Conservation (phyloP, 352 stramenopile genomes). For the Phytophthora brassicae region DNA sequence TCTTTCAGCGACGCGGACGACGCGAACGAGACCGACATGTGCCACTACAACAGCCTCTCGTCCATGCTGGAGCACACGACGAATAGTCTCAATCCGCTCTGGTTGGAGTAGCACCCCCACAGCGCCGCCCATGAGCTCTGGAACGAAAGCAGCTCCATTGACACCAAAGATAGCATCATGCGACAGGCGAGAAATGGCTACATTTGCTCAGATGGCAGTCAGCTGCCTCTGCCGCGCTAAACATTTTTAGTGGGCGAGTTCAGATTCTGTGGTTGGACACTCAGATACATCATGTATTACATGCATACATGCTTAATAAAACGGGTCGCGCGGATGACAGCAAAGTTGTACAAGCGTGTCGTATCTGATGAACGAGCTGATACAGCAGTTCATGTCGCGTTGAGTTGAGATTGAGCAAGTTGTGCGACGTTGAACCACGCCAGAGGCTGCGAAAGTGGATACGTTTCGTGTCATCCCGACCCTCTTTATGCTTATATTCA, state of each 20-base stretch:
- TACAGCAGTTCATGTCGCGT: too few species aligned
- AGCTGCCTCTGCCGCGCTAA: slow-evolving; percentile 11
- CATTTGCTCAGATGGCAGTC: slow-evolving; percentile 7
- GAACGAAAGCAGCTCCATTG: background rate
- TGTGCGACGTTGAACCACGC: slow-evolving; percentile 19
- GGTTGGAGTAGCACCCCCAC: slow-evolving; percentile 43
- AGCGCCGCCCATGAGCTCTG: slow-evolving; percentile 45
- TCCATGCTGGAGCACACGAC: slow-evolving; percentile 25
- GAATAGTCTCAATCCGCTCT: slow-evolving; percentile 25
- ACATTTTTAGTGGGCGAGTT: too few species aligned
- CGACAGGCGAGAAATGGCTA: slow-evolving; percentile 16
- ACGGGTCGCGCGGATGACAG: too few species aligned
- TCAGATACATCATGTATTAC: too few species aligned
- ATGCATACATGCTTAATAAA: too few species aligned
- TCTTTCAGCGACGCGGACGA: slow-evolving; percentile 37
- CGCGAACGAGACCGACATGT: slow-evolving; percentile 34
- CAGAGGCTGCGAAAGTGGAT: background rate
- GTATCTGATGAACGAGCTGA: slow-evolving; percentile 7
- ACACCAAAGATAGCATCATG: slow-evolving; percentile 29
- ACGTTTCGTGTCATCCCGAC: background rate
- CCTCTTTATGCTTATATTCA: slow-evolving; percentile 1
- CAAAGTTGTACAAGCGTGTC: slow-evolving; percentile 18
- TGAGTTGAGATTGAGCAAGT: slow-evolving; percentile 4
- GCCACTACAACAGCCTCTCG: slow-evolving; percentile 33
- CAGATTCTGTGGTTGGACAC: too few species aligned